A percentile compares a stretch with the other conserved stretches of the same genome.
phyloP scores from a whole-genome alignment of 129 eudicot genomes.

The Flaveria sonorensis region DNA sequence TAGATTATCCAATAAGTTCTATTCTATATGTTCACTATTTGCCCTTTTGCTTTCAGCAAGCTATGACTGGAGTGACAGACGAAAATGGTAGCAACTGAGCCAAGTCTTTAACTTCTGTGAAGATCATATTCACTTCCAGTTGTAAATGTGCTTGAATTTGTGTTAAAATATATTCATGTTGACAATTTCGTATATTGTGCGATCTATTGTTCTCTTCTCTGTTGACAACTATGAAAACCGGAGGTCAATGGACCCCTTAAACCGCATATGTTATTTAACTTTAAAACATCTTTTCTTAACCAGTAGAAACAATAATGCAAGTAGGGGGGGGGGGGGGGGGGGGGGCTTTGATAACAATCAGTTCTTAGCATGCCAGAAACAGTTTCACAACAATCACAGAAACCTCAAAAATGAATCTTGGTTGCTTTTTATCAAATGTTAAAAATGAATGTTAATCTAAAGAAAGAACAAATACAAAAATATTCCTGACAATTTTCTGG shows the following conservation, averaged over 20 bases:
- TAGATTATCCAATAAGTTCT: neutral
- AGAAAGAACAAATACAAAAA: neutral
- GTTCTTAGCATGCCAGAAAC: neutral
- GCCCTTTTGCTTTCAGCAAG: constrained; percentile 43
- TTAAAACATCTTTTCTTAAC: no score
- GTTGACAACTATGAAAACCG: no score
- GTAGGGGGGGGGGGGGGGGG: no score
- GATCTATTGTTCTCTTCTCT: no score
- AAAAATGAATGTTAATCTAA: constrained; percentile 34
- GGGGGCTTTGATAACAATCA: no score
- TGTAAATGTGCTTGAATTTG: constrained; percentile 30
- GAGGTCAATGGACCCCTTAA: no score
- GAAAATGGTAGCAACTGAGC: constrained; percentile 45
- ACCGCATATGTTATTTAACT: no score
- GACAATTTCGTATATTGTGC: neutral
- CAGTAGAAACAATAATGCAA: no score
- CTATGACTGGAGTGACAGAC: constrained; percentile 45
- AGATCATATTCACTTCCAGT: constrained; percentile 26
- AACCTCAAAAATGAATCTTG: constrained; percentile 6
- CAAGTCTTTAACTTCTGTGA: neutral
- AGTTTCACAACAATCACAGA: neutral
- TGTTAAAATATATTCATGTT: constrained; percentile 5
- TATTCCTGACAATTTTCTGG: constrained; percentile 12
- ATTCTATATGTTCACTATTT: neutral
- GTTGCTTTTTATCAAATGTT: constrained; percentile 17